Base-by-base conservation (phyloP, 192 early-diverging fungal species). In the Piromyces finnis region DNA sequence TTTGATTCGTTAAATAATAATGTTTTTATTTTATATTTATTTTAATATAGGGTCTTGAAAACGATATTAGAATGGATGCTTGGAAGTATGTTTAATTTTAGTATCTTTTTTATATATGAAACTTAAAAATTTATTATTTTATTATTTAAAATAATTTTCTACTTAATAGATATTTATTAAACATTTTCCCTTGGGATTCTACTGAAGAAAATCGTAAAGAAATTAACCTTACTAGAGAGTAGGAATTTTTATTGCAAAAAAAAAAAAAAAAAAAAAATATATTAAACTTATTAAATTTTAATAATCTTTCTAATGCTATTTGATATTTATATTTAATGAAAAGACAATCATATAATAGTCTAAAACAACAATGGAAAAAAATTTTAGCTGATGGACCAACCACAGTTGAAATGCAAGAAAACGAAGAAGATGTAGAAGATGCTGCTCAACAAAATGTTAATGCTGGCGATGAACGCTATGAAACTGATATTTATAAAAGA, bases 51-150 rank as follows among this genome's bases (percentile, higher is more conserved):
- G 94, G 97, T 11, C 86, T 98, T 3, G 93, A 94, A 32, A 88
- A 90, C 78, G 91, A 92, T 59, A 89, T 95, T 77, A 89, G 95
- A 28, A 89, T 91, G 12, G 88, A 94, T 29, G 94, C 95, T 14
- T 98, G 96, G 96, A 93, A 94, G 80, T 99, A 68, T n/a, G 22
- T n/a, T 68, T 68, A n/a, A n/a, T n/a, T n/a, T n/a, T n/a, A n/a
- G n/a, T n/a, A n/a, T n/a, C n/a, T n/a, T n/a, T n/a, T n/a, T n/a
- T n/a, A n/a, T n/a, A n/a, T n/a, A n/a, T n/a, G n/a, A n/a, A n/a
- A n/a, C n/a, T n/a, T n/a, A n/a, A n/a, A n/a, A n/a, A n/a, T n/a
- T n/a, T n/a, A n/a, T n/a, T n/a, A n/a, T n/a, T n/a, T n/a, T n/a
- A n/a, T n/a, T n/a, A n/a, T n/a, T n/a, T n/a, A n/a, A n/a, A n/a